A percentile compares a stretch with the other conserved stretches of the same genome.
Conservation (phyloP, 305 asterid species). For the Fraxinus angustifolia region DNA sequence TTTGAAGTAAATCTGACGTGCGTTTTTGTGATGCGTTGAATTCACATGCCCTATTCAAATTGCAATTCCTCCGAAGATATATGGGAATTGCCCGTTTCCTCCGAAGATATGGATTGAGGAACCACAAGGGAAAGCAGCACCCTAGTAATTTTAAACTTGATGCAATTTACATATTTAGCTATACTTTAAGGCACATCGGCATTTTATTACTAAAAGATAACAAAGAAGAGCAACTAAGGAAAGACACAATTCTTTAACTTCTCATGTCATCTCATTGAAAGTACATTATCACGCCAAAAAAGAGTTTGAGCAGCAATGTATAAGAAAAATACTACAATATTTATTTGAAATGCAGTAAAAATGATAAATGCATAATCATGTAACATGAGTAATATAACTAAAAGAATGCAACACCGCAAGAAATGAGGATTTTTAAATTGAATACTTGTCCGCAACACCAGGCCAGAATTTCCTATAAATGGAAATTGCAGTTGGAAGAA, state of each 20-base stretch:
- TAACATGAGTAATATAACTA: constrained; percentile 23
- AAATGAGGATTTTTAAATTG: constrained; percentile 49
- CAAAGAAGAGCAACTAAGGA: neutral
- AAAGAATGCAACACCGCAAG: constrained; percentile 25
- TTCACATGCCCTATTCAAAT: neutral
- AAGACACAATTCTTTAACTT: constrained; percentile 1
- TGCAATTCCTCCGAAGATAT: neutral
- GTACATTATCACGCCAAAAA: constrained; percentile 21
- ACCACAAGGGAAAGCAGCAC: neutral
- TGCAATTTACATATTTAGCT: neutral
- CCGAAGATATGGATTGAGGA: neutral
- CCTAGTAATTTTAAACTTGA: neutral
- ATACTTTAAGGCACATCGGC: neutral
- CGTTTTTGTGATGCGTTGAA: neutral
- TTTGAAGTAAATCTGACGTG: neutral
- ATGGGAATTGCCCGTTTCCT: neutral
- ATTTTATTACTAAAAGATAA: neutral
- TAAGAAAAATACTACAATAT: constrained; percentile 6
- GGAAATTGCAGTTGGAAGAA: constrained; percentile 63
- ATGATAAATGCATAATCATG: constrained; percentile 23
- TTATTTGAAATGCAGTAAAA: constrained; percentile 22
- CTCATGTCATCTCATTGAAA: constrained; percentile 10
- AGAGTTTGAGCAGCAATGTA: neutral
- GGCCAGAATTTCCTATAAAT: constrained; percentile 71
- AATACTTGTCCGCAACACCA: constrained; percentile 51